phyloP scores from a whole-genome alignment of 2,329 filamentous ascomycete genomes.

The Alternaria brassicicola region DNA sequence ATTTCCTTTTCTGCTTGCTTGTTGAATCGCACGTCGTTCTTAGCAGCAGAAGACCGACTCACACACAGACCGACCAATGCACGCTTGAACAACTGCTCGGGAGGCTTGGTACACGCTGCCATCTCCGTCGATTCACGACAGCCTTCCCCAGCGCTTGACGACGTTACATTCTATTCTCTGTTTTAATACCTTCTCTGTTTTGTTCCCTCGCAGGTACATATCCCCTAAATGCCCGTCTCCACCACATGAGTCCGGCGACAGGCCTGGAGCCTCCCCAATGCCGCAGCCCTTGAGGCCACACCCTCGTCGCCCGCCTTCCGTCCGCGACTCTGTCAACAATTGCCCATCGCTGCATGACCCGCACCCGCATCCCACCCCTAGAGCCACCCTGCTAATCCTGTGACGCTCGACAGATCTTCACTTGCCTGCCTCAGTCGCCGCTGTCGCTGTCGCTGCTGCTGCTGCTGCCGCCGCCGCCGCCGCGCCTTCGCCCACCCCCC shows the following conservation, averaged over 20 bases:
- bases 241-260: constrained; percentile 22
- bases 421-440: constrained; percentile 23
- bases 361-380: constrained; percentile 3
- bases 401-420: constrained; percentile 20
- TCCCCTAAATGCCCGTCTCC: constrained; percentile 25
- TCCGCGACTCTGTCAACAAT: constrained; percentile 12
- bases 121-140: constrained; percentile 48
- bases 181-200: constrained; percentile 45
- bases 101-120: constrained; percentile 51
- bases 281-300: constrained; percentile 24
- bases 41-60: constrained; percentile 31
- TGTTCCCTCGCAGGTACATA: constrained; percentile 37
- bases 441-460: constrained; percentile 3
- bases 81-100: constrained; percentile 46
- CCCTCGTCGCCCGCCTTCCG: constrained; percentile 24
- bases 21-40: constrained; percentile 33
- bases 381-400: constrained; percentile 26
- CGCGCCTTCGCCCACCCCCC: constrained; percentile 22
- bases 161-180: constrained; percentile 45
- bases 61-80: constrained; percentile 43
- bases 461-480: constrained; percentile 20
- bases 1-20: constrained; percentile 42
- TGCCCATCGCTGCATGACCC: constrained; percentile 15
- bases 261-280: constrained; percentile 9
- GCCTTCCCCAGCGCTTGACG: constrained; percentile 44